These are phyloP conservation scores for Phyllosticta citrichinensis DNA, from an alignment of 2,329 filamentous ascomycete species.

Conservation along the genomic window DNA sequence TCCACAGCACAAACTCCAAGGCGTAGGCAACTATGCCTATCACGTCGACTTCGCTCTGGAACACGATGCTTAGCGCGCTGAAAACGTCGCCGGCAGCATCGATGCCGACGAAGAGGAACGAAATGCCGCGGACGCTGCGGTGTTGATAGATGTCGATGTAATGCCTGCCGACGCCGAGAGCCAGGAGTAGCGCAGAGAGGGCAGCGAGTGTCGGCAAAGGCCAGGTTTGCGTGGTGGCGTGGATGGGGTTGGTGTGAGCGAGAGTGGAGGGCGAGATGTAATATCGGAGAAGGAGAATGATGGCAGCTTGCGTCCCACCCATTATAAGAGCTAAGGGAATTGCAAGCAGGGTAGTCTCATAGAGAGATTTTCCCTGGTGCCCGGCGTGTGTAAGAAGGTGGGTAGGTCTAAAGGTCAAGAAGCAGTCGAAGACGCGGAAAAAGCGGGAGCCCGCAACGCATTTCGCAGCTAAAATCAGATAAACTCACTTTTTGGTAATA, in stretches of 20 bases:
- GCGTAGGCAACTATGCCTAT: constrained; percentile 59
- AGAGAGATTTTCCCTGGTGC: constrained; percentile 43
- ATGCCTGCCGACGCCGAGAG: constrained; percentile 55
- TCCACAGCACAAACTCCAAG: constrained; percentile 56
- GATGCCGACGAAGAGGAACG: constrained; percentile 61
- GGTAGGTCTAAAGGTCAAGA: neutral
- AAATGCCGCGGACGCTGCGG: constrained; percentile 58
- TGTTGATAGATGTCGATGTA: constrained; percentile 61
- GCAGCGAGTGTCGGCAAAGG: constrained; percentile 57
- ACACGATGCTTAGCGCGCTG: constrained; percentile 55
- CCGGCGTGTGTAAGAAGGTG: neutral
- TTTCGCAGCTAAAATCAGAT: neutral
- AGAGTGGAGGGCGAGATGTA: constrained; percentile 28
- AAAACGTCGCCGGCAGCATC: constrained; percentile 60
- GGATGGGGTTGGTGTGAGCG: constrained; percentile 25
- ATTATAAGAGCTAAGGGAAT: constrained; percentile 45
- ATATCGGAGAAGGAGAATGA: constrained; percentile 46
- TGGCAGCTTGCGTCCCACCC: constrained; percentile 47
- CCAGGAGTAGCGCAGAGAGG: constrained; percentile 52
- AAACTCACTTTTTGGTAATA: constrained; percentile 38
- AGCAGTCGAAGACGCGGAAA: neutral
- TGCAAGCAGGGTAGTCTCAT: constrained; percentile 40
- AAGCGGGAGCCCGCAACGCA: too few species aligned
- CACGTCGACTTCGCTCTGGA: constrained; percentile 48
- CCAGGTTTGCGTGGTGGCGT: constrained; percentile 33